phyloP scores from a whole-genome alignment of 2,329 filamentous ascomycete species.

The Penicillium sp. region DNA sequence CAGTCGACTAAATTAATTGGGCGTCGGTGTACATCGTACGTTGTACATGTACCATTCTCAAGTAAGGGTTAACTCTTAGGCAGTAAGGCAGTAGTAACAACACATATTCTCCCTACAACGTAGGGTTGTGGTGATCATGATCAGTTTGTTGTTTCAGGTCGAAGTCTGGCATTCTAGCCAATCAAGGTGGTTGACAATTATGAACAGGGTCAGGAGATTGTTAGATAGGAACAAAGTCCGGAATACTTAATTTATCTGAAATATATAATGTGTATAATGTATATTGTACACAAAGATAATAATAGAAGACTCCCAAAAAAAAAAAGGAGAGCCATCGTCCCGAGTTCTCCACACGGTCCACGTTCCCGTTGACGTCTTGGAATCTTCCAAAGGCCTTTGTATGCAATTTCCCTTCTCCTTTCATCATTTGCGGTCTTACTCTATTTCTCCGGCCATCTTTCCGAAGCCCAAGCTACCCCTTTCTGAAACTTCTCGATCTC shows the following conservation, averaged over 20 bases:
- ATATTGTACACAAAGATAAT: not conserved
- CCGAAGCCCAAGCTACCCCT: not conserved
- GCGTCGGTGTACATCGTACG: constrained; percentile 1
- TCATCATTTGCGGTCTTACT: not conserved
- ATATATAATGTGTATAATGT: not conserved
- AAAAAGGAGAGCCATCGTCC: constrained; percentile 14
- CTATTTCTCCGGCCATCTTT: not conserved
- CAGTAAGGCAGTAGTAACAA: not conserved
- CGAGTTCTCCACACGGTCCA: constrained; percentile 23
- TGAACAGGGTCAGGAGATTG: not conserved
- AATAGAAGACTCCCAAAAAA: not conserved
- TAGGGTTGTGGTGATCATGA: not conserved
- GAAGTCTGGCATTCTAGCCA: not conserved
- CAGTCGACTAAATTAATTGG: constrained; percentile 3
- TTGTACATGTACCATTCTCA: not conserved
- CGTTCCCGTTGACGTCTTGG: constrained; percentile 26
- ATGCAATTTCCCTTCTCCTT: constrained; percentile 12
- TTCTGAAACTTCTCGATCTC: not conserved
- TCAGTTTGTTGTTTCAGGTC: not conserved
- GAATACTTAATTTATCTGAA: not conserved
- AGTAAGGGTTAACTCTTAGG: constrained; percentile 1
- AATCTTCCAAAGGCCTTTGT: constrained; percentile 7
- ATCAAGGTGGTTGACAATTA: not conserved
- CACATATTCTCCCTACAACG: not conserved
- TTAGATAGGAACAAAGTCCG: not conserved